These are phyloP conservation scores for Bromus sterilis DNA, from an alignment of 176 grass and related monocot genomes.

Conservation along the genomic window DNA sequence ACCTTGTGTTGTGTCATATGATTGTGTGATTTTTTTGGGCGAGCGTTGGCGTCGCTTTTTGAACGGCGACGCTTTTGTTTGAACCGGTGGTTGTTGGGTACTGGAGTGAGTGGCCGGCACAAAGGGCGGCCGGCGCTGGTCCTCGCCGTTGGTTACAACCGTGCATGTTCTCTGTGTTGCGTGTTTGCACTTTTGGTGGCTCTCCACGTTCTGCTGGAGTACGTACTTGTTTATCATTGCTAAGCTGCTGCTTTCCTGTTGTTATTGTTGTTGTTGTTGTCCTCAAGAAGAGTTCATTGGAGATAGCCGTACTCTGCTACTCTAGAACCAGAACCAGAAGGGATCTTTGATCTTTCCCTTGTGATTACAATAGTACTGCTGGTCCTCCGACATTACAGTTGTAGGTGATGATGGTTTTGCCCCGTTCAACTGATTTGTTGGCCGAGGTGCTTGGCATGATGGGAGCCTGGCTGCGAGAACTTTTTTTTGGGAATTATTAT, in stretches of 20 bases:
- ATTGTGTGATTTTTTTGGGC: no score
- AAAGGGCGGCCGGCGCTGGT: background rate
- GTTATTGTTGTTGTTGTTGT: background rate
- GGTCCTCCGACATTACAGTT: background rate
- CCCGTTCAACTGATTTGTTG: background rate
- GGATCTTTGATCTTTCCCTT: background rate
- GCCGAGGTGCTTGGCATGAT: background rate
- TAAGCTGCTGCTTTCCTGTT: background rate
- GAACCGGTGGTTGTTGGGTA: background rate
- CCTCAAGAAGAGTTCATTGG: background rate
- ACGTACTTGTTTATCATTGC: constrained; percentile 10
- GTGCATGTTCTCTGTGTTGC: background rate
- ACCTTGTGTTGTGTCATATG: constrained; percentile 17
- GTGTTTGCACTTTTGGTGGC: constrained; percentile 13
- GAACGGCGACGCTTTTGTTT: background rate
- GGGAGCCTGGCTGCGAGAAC: background rate
- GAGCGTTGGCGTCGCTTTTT: background rate
- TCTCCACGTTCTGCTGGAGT: background rate
- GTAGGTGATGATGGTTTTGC: background rate
- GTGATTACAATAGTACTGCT: background rate
- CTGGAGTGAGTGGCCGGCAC: constrained; percentile 24
- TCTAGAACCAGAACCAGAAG: background rate
- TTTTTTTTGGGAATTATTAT: background rate
- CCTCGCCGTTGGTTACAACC: background rate
- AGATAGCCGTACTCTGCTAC: background rate